phyloP scores from a whole-genome alignment of 495 filamentous ascomycete genomes.

The Penicillium maclennaniae region DNA sequence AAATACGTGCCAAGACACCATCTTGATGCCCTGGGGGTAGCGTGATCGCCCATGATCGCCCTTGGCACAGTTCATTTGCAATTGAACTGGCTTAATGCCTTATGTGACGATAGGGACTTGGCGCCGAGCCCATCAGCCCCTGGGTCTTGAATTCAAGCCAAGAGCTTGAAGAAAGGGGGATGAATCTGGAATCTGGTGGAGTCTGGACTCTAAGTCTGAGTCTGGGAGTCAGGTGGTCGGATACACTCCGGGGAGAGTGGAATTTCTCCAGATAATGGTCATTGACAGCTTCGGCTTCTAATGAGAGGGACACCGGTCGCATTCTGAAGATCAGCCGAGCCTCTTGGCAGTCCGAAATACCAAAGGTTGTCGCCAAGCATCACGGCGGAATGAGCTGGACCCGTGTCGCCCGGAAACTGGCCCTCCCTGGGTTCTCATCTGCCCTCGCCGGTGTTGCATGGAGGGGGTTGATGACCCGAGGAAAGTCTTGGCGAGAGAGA shows the following conservation, averaged over 20 bases:
- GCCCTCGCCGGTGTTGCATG: not conserved
- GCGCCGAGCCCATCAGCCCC: not conserved
- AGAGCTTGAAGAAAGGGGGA: not conserved
- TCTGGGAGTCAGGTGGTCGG: not conserved
- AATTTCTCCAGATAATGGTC: not conserved
- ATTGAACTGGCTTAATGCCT: conserved; percentile 1
- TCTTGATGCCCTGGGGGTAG: conserved; percentile 7
- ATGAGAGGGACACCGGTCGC: conserved; percentile 16
- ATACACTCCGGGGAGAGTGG: conserved; percentile 1
- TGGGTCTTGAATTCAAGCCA: not conserved
- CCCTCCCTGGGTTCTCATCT: not conserved
- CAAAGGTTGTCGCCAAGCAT: conserved; percentile 19
- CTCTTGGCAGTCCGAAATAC: conserved; percentile 21
- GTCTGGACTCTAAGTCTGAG: too few relatives aligned
- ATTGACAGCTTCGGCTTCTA: not conserved
- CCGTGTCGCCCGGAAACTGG: not conserved
- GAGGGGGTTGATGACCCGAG: not conserved
- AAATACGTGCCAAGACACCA: conserved; percentile 15
- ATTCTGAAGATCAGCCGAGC: conserved; percentile 24
- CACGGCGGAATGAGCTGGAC: conserved; percentile 9
- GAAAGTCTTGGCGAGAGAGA: not conserved
- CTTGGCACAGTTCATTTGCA: conserved; percentile 22
- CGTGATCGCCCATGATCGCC: conserved; percentile 29
- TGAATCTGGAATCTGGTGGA: not conserved
- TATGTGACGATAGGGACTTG: not conserved